phyloP scores from a whole-genome alignment of 441 rosid species.

The Breynia disticha region DNA sequence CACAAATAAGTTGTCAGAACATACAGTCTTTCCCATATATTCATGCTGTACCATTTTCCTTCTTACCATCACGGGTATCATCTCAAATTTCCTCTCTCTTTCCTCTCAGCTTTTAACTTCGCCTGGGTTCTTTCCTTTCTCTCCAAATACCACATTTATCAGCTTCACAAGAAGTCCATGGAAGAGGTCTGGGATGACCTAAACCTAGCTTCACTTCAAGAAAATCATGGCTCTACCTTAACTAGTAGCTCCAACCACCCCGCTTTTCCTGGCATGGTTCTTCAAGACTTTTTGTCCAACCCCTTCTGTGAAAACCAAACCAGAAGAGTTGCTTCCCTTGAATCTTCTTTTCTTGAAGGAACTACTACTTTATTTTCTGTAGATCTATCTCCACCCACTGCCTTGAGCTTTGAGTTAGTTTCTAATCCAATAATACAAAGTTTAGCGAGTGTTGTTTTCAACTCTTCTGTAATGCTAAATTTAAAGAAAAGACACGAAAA shows the following conservation, averaged over 20 bases:
- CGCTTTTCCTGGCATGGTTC: constrained; percentile 4
- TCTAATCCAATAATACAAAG: constrained; percentile 20
- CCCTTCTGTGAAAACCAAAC: constrained; percentile 21
- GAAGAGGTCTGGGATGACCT: constrained; percentile 48
- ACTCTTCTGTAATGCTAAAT: constrained; percentile 6
- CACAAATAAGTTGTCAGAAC: too few species aligned
- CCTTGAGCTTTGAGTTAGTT: constrained; percentile 42
- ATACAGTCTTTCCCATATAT: too few species aligned
- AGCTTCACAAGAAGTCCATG: constrained; percentile 16
- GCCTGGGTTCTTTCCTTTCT: too few species aligned
- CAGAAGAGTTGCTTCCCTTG: constrained; percentile 5
- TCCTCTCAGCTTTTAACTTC: too few species aligned
- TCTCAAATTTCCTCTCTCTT: too few species aligned
- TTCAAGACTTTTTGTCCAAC: constrained; percentile 41
- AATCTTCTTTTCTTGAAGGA: not conserved
- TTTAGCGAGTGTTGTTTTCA: constrained; percentile 3
- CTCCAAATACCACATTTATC: too few species aligned
- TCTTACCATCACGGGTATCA: too few species aligned
- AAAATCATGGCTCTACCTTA: constrained; percentile 1
- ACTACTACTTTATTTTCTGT: constrained; percentile 9
- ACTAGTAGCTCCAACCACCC: not conserved
- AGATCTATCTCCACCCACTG: constrained; percentile 27
- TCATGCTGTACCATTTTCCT: too few species aligned
- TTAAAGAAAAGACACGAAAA: constrained; percentile 34
- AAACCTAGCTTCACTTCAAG: constrained; percentile 24